Conservation (phyloP, 495 filamentous ascomycete species). For the Penicillium parvum region DNA sequence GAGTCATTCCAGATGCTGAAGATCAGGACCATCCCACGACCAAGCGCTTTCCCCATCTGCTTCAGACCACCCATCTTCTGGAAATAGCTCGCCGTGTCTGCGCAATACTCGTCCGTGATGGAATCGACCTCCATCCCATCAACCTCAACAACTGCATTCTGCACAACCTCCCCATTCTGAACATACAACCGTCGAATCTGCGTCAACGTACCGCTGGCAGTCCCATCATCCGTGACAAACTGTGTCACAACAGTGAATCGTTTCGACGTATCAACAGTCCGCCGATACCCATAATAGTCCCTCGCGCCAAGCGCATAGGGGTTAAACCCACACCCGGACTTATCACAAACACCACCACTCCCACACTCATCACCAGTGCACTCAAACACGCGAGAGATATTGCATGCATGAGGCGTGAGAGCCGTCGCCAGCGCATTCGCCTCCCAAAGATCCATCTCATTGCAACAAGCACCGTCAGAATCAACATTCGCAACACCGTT, state of each 20-base stretch:
- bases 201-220: conserved; percentile 39
- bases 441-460: conserved; percentile 63
- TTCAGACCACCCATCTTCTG: conserved; percentile 23
- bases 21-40: conserved; percentile 60
- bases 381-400: conserved; percentile 34
- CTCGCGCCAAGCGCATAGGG: conserved; percentile 53
- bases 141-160: conserved; percentile 21
- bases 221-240: conserved; percentile 52
- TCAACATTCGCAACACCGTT: conserved; percentile 55
- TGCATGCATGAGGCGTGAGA: conserved; percentile 56
- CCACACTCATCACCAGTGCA: conserved; percentile 48
- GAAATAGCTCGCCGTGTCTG: conserved; percentile 11
- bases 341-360: conserved; percentile 56
- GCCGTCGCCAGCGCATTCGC: conserved; percentile 55
- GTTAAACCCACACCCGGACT: conserved; percentile 63
- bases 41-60: conserved; percentile 35
- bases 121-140: conserved; percentile 17
- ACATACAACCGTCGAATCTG: conserved; percentile 61
- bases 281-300: conserved; percentile 51
- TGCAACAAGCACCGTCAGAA: conserved; percentile 49
- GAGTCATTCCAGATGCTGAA: conserved; percentile 62
- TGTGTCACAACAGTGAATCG: conserved; percentile 65
- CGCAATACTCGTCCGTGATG: conserved; percentile 25
- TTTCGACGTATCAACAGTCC: conserved; percentile 54
- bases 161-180: conserved; percentile 54